phyloP scores from a whole-genome alignment of 2,329 filamentous ascomycete species.

The Fusarium sp. region DNA sequence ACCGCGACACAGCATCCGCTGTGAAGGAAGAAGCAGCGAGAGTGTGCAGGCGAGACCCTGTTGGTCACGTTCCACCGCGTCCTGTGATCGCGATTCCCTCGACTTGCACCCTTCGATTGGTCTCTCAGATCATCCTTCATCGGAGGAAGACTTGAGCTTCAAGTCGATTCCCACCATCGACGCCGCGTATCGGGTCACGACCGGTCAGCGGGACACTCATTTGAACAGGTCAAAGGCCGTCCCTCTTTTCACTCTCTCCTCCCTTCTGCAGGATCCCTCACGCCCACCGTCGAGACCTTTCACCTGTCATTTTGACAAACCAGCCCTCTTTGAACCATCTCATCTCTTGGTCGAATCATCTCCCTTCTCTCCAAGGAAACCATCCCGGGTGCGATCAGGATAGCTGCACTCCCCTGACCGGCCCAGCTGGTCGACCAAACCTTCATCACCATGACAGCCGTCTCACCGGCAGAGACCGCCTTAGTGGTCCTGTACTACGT shows the following conservation, averaged over 20 bases:
- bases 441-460: slow-evolving; percentile 24
- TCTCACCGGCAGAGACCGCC: slow-evolving; percentile 29
- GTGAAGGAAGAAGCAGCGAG: slow-evolving; percentile 20
- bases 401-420: not conserved
- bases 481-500: slow-evolving; percentile 39
- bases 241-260: not conserved
- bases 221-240: slow-evolving; percentile 3
- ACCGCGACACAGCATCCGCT: slow-evolving; percentile 5
- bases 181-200: slow-evolving; percentile 20
- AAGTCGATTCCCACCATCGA: slow-evolving; percentile 26
- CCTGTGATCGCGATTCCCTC: slow-evolving; percentile 32
- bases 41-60: slow-evolving; percentile 26
- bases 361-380: not conserved
- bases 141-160: slow-evolving; percentile 8
- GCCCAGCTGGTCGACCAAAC: slow-evolving; percentile 10
- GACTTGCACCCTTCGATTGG: slow-evolving; percentile 16
- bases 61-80: slow-evolving; percentile 36
- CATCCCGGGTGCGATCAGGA: not conserved
- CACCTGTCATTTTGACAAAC: not conserved
- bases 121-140: slow-evolving; percentile 21
- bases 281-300: not conserved
- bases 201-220: slow-evolving; percentile 21
- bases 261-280: not conserved
- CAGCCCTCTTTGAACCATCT: not conserved
- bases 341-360: not conserved